Percentiles rank a stretch among this genome's conserved stretches.
phyloP scores from a whole-genome alignment of 345 rosid genomes.

The Murraya paniculata region DNA sequence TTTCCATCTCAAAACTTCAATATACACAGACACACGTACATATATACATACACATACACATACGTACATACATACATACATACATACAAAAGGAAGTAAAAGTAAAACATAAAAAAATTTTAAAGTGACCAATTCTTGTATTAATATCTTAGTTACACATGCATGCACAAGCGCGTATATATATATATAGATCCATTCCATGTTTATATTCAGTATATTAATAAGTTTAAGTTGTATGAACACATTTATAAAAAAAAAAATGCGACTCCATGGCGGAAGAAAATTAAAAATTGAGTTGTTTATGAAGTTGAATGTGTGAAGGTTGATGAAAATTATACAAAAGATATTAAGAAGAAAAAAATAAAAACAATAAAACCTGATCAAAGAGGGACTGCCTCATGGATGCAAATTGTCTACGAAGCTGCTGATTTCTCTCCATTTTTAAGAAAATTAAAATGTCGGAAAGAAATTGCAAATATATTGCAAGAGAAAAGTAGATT shows the following conservation, averaged over 20 bases:
- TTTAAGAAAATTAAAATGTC: neutral
- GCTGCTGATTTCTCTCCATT: conserved; percentile 43
- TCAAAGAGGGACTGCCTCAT: conserved; percentile 67
- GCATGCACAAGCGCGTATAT: neutral
- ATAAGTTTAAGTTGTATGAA: neutral
- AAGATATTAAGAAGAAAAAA: neutral
- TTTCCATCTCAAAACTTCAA: neutral
- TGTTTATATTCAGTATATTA: neutral
- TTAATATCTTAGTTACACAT: neutral
- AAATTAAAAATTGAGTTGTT: neutral
- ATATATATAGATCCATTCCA: no score
- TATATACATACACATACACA: no score
- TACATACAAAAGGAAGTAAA: neutral
- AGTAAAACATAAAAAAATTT: neutral
- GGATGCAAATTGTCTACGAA: conserved; percentile 46
- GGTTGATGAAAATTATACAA: neutral
- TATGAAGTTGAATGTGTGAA: neutral
- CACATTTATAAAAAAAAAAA: neutral
- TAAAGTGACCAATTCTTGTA: neutral
- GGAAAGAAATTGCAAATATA: neutral
- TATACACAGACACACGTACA: no score
- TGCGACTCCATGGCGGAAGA: neutral
- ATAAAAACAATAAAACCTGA: conserved; percentile 42
- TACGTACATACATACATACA: no score
- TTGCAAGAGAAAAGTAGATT: neutral